phyloP scores from a whole-genome alignment of 148 eudicot species.

The Camellia sinensis region DNA sequence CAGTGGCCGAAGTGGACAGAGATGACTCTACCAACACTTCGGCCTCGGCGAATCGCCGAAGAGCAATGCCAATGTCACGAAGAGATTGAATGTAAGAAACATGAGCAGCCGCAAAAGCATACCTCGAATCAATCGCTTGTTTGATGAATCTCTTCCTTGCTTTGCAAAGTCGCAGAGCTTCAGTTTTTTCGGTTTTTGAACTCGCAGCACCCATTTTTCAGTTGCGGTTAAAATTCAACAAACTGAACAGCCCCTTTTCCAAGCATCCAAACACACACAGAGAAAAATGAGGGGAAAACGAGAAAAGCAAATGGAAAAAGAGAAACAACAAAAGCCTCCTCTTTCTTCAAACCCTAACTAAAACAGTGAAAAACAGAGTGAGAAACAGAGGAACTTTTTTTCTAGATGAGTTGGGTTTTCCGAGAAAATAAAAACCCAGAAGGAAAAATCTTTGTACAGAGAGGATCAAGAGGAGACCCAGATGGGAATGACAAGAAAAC shows the following conservation, averaged over 20 bases:
- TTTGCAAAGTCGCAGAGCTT: slow-evolving; percentile 67
- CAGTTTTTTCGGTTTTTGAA: slow-evolving; percentile 64
- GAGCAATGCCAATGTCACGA: slow-evolving; percentile 61
- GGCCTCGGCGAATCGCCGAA: slow-evolving; percentile 72
- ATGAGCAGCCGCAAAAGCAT: slow-evolving; percentile 79
- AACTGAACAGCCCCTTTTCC: slow-evolving; percentile 3
- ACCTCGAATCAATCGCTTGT: slow-evolving; percentile 77
- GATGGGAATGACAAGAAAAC: neutral
- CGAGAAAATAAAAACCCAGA: slow-evolving; percentile 1
- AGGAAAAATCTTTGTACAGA: neutral
- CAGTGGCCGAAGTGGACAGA: slow-evolving; percentile 39
- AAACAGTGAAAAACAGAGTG: neutral
- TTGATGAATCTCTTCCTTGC: slow-evolving; percentile 67
- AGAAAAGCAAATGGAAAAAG: neutral
- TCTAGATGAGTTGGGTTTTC: neutral
- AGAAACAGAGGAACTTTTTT: neutral
- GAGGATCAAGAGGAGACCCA: slow-evolving; percentile 4
- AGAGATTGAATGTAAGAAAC: slow-evolving; percentile 71
- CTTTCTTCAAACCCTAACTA: slow-evolving; percentile 13
- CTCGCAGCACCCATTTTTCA: slow-evolving; percentile 51
- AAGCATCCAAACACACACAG: slow-evolving; percentile 3
- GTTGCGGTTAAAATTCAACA: neutral
- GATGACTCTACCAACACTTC: slow-evolving; percentile 54
- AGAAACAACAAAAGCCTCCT: neutral
- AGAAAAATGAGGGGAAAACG: neutral